Conservation (phyloP, 208 protist genomes). For the Leishmania braziliensis region DNA sequence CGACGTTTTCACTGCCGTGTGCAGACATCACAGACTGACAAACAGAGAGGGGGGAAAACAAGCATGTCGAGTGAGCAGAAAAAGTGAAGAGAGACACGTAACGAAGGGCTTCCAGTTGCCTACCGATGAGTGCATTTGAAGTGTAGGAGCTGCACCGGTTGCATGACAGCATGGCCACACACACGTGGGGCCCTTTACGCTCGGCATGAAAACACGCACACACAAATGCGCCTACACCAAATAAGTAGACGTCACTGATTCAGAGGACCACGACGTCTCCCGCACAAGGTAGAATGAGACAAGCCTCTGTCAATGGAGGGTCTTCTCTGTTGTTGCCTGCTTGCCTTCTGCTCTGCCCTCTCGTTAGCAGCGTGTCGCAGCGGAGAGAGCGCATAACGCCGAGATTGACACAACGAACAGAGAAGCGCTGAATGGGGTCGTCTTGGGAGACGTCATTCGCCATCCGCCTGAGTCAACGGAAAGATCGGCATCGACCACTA, state of each 20-base stretch:
- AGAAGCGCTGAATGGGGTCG: neutral
- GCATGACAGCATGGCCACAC: neutral
- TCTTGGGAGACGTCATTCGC: neutral
- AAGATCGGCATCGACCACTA: neutral
- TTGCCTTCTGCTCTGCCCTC: neutral
- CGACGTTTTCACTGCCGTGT: neutral
- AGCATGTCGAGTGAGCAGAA: neutral
- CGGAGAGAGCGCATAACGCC: neutral
- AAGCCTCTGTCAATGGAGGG: neutral
- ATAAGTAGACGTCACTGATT: neutral
- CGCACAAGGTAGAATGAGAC: neutral
- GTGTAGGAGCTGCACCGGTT: neutral
- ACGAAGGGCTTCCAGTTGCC: neutral
- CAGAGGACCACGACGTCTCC: neutral
- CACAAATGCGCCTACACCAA: neutral
- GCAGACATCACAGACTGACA: neutral
- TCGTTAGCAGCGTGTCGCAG: neutral
- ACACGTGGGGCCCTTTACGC: neutral
- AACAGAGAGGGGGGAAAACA: neutral
- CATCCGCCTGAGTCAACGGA: neutral
- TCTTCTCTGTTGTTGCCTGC: neutral
- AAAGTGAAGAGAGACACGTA: neutral
- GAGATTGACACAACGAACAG: neutral
- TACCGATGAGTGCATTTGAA: neutral
- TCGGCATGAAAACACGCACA: neutral